Conservation (phyloP, 2,329 filamentous ascomycete species). For the Aspergillus calidoustus region DNA sequence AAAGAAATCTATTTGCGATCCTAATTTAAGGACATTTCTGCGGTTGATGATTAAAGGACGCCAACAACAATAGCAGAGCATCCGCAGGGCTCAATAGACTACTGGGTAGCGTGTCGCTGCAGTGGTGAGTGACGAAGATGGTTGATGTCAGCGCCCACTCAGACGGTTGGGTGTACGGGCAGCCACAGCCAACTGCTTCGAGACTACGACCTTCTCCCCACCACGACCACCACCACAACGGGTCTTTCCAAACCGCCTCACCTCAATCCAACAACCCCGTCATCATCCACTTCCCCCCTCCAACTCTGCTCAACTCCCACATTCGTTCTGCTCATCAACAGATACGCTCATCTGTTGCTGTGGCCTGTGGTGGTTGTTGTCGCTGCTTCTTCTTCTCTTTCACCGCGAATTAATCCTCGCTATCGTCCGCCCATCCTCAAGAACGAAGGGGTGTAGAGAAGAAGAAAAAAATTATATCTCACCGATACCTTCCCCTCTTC, state of each 20-base stretch:
- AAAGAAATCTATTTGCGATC: not conserved
- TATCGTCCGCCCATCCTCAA: conserved; percentile 13
- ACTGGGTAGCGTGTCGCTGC: conserved; percentile 11
- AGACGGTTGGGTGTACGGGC: conserved; percentile 23
- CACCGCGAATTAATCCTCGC: conserved; percentile 12
- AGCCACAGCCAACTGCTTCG: conserved; percentile 21
- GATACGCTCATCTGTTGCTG: conserved; percentile 16
- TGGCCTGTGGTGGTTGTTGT: conserved; percentile 23
- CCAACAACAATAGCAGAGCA: not conserved
- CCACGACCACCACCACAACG: conserved; percentile 21
- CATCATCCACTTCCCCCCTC: conserved; percentile 7
- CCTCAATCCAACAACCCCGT: conserved; percentile 21
- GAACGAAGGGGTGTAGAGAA: conserved; percentile 15
- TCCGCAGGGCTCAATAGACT: conserved; percentile 8
- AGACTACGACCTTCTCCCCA: conserved; percentile 20
- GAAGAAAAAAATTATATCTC: conserved; percentile 18
- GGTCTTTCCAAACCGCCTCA: conserved; percentile 28
- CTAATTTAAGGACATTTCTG: not conserved
- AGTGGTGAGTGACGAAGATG: not conserved
- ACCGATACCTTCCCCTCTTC: conserved; percentile 16
- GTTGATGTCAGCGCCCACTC: conserved; percentile 16
- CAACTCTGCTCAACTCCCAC: conserved; percentile 19
- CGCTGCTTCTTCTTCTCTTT: conserved; percentile 18
- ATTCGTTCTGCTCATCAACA: conserved; percentile 21
- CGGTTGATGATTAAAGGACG: not conserved